Conservation (phyloP, 345 rosid genomes). For the Syzygium grande region DNA sequence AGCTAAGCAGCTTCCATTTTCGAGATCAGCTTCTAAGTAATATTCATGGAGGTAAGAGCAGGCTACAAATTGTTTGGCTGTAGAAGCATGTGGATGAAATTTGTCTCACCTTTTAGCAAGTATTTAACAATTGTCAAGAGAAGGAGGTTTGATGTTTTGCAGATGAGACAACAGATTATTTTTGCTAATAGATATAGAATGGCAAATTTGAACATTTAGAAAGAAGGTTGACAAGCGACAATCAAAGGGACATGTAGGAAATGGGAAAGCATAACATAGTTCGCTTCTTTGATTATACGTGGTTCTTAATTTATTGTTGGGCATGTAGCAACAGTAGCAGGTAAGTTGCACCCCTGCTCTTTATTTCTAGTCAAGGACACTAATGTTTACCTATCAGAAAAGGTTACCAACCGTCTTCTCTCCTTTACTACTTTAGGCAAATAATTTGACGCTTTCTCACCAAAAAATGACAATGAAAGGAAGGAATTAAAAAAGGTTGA, state of each 20-base stretch:
- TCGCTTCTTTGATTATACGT: background rate
- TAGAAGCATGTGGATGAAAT: background rate
- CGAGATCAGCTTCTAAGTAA: background rate
- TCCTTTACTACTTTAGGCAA: background rate
- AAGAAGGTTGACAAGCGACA: background rate
- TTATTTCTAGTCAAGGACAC: background rate
- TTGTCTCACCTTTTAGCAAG: background rate
- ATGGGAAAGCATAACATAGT: background rate
- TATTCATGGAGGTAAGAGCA: background rate
- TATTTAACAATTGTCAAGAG: background rate
- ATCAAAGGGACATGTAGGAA: background rate
- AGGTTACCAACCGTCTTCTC: background rate
- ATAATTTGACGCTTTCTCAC: background rate
- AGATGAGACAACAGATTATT: background rate
- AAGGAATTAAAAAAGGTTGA: background rate
- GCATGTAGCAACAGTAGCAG: background rate
- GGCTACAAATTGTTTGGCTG: background rate
- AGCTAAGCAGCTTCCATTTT: background rate
- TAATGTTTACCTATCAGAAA: background rate
- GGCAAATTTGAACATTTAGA: background rate
- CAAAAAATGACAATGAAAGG: background rate
- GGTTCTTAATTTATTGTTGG: background rate
- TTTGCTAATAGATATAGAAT: background rate
- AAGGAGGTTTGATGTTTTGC: background rate
- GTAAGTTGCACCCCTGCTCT: background rate